These are phyloP conservation scores for Trichoderma sp. DNA, from an alignment of 2,329 filamentous ascomycete species.

Conservation along the genomic window DNA sequence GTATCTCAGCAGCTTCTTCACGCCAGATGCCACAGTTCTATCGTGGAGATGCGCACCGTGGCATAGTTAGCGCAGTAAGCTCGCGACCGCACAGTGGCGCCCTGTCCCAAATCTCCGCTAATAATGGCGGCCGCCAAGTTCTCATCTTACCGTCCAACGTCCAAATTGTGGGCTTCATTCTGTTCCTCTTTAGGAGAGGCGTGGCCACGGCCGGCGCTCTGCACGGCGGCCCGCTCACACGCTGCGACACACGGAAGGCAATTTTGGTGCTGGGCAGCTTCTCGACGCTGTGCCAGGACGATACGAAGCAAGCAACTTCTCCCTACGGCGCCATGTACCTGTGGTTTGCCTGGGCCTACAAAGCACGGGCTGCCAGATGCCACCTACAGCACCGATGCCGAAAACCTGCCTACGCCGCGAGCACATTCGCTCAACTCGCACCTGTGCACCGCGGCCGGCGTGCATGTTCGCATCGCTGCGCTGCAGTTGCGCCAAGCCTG, in stretches of 20 bases:
- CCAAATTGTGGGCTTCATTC: conserved; percentile 22
- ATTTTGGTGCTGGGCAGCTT: background rate
- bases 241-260: conserved; percentile 22
- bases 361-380: conserved; percentile 1
- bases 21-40: background rate
- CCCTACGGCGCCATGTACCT: background rate
- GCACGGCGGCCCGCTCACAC: conserved; percentile 26
- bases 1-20: background rate
- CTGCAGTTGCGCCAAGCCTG: conserved; percentile 7
- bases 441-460: background rate
- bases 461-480: background rate
- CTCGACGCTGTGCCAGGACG: background rate
- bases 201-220: conserved; percentile 24
- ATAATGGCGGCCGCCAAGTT: conserved; percentile 27
- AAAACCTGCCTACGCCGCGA: background rate
- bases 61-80: conserved; percentile 17
- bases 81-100: conserved; percentile 5
- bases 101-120: conserved; percentile 27
- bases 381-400: conserved; percentile 3
- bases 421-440: background rate
- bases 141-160: conserved; percentile 24
- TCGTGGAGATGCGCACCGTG: background rate
- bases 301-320: background rate
- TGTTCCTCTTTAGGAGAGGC: conserved; percentile 26
- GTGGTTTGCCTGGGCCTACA: background rate